Conservation (phyloP, 257 asterid genomes). For the Solanum acaule region DNA sequence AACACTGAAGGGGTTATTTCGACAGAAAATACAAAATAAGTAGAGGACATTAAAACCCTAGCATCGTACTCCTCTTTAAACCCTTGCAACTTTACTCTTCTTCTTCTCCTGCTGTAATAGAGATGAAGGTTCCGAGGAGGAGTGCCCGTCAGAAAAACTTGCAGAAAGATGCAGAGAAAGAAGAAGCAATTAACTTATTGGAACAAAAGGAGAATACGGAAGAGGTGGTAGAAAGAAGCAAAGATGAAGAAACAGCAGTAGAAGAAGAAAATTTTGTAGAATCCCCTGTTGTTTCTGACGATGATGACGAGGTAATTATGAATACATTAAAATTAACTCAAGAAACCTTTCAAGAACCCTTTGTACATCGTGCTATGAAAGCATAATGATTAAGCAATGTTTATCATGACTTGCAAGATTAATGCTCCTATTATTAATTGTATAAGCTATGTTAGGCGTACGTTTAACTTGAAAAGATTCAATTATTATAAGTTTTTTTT, state of each 20-base stretch:
- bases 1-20: background rate
- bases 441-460: background rate
- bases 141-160: background rate
- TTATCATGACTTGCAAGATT: background rate
- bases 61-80: background rate
- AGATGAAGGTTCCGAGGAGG: background rate
- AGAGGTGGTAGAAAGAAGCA: background rate
- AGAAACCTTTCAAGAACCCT: background rate
- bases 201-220: background rate
- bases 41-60: background rate
- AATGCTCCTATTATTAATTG: background rate
- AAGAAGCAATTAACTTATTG: background rate
- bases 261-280: background rate
- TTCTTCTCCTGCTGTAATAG: background rate
- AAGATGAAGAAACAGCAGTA: background rate
- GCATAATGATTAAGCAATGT: no score
- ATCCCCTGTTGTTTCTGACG: slow-evolving; percentile 13
- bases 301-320: background rate
- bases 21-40: background rate
- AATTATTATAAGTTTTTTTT: background rate
- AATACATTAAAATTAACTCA: background rate
- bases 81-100: background rate
- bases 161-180: background rate
- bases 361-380: background rate
- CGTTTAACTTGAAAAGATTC: background rate